Evolutionary conservation across 2,329 filamentous ascomycete genomes (phyloP), one percentile per base, ranked within the genome.

Genomic region (Pestalotiopsis sp.): DNA sequence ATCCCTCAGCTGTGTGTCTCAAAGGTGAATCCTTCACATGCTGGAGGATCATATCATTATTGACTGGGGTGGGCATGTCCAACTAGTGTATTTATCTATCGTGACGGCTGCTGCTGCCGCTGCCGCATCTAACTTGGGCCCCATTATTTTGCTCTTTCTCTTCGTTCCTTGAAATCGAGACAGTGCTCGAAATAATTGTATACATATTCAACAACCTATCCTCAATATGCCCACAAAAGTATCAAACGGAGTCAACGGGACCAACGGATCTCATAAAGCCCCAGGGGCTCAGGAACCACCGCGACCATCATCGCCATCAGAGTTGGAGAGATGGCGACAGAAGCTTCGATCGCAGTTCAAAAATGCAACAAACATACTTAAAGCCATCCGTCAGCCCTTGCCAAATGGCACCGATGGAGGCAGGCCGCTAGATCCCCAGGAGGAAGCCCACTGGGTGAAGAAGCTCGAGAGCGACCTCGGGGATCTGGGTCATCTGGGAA

Each of bases 391-490:
- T 4, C 14, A 39, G 59, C 59, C 59, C 25, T 11, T 61, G n/a
- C 27, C 59, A 11, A 27, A 61, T 20, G 27, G 12, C 2, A 61
- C 59, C 2, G 59, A 61, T 61, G 59, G 59, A 14, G 59, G 59
- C 27, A 61, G 36, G 20, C 59, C 59, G 17, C 31, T 61, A 4
- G 59, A 61, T 27, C 59, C 59, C n/a, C 36, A 61, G 59, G 31
- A 61, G 31, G 59, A 61, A 20, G 31, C 25, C 11, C 36, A 61
- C 27, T 39, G 59, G 59, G 25, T 36, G 59, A 36, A 38, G 59
- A 61, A 61, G n/a, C 59, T 61, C 12, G 59, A 61, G 59, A 61
- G 59, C 31, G 31, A 36, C 31, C 13, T 61, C 3, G 59, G 59
- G 4, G 59, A 61, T 23, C 14, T 61, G 3, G 59, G 59, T 36